Base-by-base conservation (phyloP, 257 asterid species). In the Nicotiana tomentosiformis region DNA sequence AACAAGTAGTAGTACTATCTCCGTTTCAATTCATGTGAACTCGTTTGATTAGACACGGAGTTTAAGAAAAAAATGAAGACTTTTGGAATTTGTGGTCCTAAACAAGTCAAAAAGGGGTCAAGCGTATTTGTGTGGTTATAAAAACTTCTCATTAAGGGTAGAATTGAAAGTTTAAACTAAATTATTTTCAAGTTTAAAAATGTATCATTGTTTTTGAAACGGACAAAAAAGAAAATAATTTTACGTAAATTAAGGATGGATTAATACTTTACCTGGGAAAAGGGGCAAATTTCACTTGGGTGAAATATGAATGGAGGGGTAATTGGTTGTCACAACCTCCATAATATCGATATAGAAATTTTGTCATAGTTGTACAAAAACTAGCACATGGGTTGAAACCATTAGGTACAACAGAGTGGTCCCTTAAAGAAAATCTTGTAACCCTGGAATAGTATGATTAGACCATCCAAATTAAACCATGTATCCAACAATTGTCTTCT, bases 381-480 rank as follows among this genome's bases (percentile, higher is more conserved):
- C 57, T 68, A 66, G 86, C 87, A 85, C 90, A 85, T 85, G 90
- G 90, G 85, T 68, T 70, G 88, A 85, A 82, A 58, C 76, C 76
- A 83, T 23, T 62, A 23, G 69, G 86, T 87, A 78, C 84, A 80
- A 69, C 49, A 67, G 0, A 61, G 82, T 85, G 90, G 87, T 65
- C 88, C 90, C 86, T 26, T 77, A 18, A 1, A 30, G 39, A 72
- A 85, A 83, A 65, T 81, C 82, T 78, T 51, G 78, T 30, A 62
- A 61, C 53, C 85, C 26, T 76, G 5, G 80, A 77, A 82, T 82
- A 53, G 58, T 70, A 35, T 87, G 83, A 76, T 81, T 78, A 60
- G 68, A 83, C 81, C 62, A 62, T 77, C 82, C 76, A 80, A 77
- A 69, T n/a, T 69, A 5, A 65, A 32, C 83, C 60, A 72, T 14